phyloP scores from a whole-genome alignment of 2,329 filamentous ascomycete species.

The Amylocarpus encephaloides region DNA sequence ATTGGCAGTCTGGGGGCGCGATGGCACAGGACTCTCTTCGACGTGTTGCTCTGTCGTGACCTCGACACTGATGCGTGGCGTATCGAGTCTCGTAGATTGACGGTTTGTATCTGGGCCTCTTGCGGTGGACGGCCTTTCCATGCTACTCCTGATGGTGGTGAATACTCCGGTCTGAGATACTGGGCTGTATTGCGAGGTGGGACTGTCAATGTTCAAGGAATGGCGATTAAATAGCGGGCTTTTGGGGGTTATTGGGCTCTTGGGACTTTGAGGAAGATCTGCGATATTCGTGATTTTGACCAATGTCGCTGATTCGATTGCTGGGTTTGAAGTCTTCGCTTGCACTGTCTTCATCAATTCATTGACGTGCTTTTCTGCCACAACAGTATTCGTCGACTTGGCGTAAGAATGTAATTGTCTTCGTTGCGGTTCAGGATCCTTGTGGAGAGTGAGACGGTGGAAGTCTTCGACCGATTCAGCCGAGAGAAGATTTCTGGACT shows the following conservation, averaged over 20 bases:
- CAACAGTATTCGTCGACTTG: background rate
- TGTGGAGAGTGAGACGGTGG: background rate
- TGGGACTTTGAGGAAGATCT: background rate
- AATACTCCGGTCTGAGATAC: background rate
- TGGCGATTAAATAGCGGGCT: background rate
- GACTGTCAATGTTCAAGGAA: background rate
- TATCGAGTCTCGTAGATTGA: background rate
- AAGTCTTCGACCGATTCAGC: conserved; percentile 5
- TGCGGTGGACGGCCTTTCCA: background rate
- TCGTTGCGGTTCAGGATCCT: background rate
- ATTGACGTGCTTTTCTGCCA: background rate
- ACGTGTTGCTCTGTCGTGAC: background rate
- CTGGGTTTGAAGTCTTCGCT: background rate
- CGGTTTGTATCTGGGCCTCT: background rate
- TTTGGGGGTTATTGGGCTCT: background rate
- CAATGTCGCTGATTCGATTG: conserved; percentile 3
- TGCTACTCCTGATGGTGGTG: background rate
- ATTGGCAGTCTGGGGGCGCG: background rate
- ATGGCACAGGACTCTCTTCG: background rate
- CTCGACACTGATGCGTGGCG: background rate
- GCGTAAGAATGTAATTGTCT: conserved; percentile 1
- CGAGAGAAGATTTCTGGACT: conserved; percentile 33
- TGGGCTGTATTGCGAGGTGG: background rate
- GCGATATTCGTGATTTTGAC: conserved; percentile 3
- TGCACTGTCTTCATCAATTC: background rate